Base-by-base conservation (phyloP, 495 filamentous ascomycete genomes). In the Penicillium parvum region DNA sequence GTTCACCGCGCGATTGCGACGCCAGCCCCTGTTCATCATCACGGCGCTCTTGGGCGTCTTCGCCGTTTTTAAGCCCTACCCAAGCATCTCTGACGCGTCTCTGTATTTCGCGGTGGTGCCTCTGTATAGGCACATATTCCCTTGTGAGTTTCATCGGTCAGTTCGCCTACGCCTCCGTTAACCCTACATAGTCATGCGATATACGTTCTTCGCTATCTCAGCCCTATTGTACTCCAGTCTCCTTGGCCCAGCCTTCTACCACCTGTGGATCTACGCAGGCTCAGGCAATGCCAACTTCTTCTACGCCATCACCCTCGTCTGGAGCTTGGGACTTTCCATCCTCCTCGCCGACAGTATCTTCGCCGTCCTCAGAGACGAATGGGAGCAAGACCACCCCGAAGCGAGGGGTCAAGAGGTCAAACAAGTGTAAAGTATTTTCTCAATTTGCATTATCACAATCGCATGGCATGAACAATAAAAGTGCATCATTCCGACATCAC, bases 271-370 rank as follows among this genome's bases (percentile, higher is more conserved):
- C 48, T 98, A 98, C 58, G 94, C 92, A 14, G 92, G 92, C 27
- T 94, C 87, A 23, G 92, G 94, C 21, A 98, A 98, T 57, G 92
- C 92, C 28, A 98, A 98, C 62, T 98, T 98, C 70, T 98, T 97
- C 69, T 98, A 98, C 56, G 92, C 92, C 54, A 97, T 98, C 58
- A 98, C 92, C 4, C 75, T 98, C 0, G 92, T 97, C 11, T 98
- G 92, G 92, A 92, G 88, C 55, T 66, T 98, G 3, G 92, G 88
- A 0, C 72, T 89, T 27, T 89, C 87, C 1, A 73, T 88, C 22
- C 58, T 96, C 20, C 76, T 96, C 0, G 86, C 82, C 7, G 92
- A 98, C 57, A 73, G 82, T 33, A 66, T 96, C 3, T 98, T 91
- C 65, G 88, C 90, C 0, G 86, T 89, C 5, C 68, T 97, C 30